Base-by-base conservation (phyloP, 176 grass and related monocot genomes). In the Eleusine coracana region DNA sequence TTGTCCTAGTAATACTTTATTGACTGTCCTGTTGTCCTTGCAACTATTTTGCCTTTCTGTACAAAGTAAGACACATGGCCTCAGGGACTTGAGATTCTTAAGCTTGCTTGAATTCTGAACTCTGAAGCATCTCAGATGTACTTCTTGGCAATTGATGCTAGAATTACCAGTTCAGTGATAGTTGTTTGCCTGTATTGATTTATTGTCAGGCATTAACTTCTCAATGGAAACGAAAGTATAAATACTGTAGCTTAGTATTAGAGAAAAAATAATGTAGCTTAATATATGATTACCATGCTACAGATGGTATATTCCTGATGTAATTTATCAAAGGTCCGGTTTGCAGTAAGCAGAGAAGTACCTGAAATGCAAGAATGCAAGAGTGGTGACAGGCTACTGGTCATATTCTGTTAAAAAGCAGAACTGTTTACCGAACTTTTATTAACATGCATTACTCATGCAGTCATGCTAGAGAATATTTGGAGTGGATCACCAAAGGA, bases 321-420 rank as follows among this genome's bases (percentile, higher is more conserved):
- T 70, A 10, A 10, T 38, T 17, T 11, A 40, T 46, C 2, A 9
- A 55, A 29, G 5, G 23, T 0, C 10, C 16, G 49, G 38, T 55
- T 28, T 71, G 42, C 50, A 86, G 37, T 60, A 66, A 52, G 70
- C 44, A 63, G 6, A 63, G 3, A 64, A 54, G 29, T 27, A 71
- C 44, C 45, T 72, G 65, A 89, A 68, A 75, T 27, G 41, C 58
- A 67, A 50, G 56, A 68, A 75, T 27, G 41, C 58, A 67, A 50
- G 56, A 67, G 66, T 16, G 34, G 20, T 75, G 40, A 3, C 9
- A 48, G n/a, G 77, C 8, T 74, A 59, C 40, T 51, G 41, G 79
- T 83, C 79, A 90, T 73, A 90, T 79, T 83, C 78, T 83, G 83
- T 83, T 86, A 59, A 67, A 69, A 79, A 83, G 73, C 42, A n/a